Evolutionary conservation across 225 moss, liverwort and hornwort species (phyloP), one percentile per base, ranked within the genome.

Genomic region (Climacium dendroides): DNA sequence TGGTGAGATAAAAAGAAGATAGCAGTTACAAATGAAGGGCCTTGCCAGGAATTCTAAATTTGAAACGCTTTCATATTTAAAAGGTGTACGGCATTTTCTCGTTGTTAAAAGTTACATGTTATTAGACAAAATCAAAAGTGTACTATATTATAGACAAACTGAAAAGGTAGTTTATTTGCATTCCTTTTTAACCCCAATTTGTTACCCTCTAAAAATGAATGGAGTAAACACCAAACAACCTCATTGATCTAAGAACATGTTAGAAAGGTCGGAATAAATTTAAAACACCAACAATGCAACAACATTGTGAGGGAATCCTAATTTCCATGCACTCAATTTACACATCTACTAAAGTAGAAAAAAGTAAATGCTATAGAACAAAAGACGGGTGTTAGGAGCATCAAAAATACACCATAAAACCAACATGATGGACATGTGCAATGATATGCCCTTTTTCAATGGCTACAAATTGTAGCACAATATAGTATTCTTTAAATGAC

Each of bases 341-440:
- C 1, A 15, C 43, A 71, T 71, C 5, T 0, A 41, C 15, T 71
- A 26, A 71, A 41, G 8, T 72, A 72, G 17, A 28, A 72, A 17
- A 28, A 45, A 28, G 2, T 1, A 28, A 43, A 28, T 28, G 45
- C 10, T 0, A 2, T 72, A 45, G 2, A 72, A 28, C 2, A 28
- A 45, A 45, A 45, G 29, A 17, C 0, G 0, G 45, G 72, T 10
- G 1, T 9, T 28, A 71, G 9, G 5, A 43, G 5, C 0, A 0
- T n/a, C 26, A 26, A 25, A 15, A 15, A 8, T 15, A 15, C 26
- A 26, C 70, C 9, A 41, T 5, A 70, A 70, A 69, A 39, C 2
- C 8, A 37, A 23, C 2, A 3, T 67, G 12, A 69, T 39, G 15
- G 41, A 70, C 3, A 70, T 41, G 3, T 16, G 9, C 0, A 1